Percentiles rank a stretch among this genome's conserved stretches.
These are phyloP conservation scores for Geotrichum bryndzae DNA, from an alignment of 1,139 yeast genomes.

Conservation along the genomic window DNA sequence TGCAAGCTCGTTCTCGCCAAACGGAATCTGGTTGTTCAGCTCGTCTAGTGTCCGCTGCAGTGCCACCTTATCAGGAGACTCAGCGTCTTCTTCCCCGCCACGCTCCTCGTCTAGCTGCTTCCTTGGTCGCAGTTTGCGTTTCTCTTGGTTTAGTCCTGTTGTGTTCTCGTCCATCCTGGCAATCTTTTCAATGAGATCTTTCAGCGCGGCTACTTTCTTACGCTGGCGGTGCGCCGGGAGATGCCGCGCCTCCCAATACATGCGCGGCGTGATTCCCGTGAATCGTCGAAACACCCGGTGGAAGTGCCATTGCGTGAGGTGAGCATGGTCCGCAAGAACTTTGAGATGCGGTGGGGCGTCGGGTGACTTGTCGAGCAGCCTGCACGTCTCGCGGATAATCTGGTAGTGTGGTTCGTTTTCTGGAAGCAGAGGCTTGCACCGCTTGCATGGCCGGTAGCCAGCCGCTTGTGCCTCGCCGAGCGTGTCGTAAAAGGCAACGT, in stretches of 20 bases:
- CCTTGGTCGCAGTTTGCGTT: slow-evolving; percentile 5
- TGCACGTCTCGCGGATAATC: slow-evolving; percentile 21
- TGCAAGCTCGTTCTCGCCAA: neutral
- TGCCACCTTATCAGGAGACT: neutral
- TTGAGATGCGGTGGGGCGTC: slow-evolving; percentile 18
- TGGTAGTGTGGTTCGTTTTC: slow-evolving; percentile 23
- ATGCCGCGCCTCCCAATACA: slow-evolving; percentile 19
- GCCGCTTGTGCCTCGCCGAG: slow-evolving; percentile 21
- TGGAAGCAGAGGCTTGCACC: slow-evolving; percentile 26
- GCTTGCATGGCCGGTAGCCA: slow-evolving; percentile 27
- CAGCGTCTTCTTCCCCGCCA: neutral
- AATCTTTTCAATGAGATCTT: slow-evolving; percentile 6
- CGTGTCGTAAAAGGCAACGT: slow-evolving; percentile 23
- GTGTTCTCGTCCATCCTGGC: slow-evolving; percentile 9
- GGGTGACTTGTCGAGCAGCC: slow-evolving; percentile 17
- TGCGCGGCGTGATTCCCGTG: slow-evolving; percentile 21
- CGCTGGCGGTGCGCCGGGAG: slow-evolving; percentile 5
- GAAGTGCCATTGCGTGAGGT: slow-evolving; percentile 31
- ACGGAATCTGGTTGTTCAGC: neutral
- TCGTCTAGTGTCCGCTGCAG: neutral
- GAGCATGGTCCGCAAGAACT: slow-evolving; percentile 22
- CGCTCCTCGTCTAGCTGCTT: slow-evolving; percentile 6
- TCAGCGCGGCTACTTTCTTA: slow-evolving; percentile 10
- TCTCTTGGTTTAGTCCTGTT: neutral
- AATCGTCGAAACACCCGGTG: slow-evolving; percentile 30